Evolutionary conservation across 2,329 filamentous ascomycete species (phyloP), one percentile per base, ranked within the genome.

Genomic region (Aureobasidium sp.): DNA sequence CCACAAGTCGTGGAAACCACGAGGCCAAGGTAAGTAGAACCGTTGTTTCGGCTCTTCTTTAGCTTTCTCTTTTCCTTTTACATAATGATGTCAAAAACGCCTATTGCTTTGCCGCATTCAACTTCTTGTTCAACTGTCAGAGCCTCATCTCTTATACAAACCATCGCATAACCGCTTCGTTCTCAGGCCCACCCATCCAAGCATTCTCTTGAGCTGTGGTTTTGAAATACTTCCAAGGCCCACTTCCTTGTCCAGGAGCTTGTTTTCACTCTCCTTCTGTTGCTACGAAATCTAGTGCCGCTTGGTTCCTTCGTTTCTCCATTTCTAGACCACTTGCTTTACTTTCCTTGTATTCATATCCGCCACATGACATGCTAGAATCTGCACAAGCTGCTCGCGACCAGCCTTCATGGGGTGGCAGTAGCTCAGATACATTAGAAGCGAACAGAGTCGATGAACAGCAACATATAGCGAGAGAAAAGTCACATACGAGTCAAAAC

Each of bases 71-170:
- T 59, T 42, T 53, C 16, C n/a, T 37, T 61, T 61, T 61, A 61
- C 58, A 49, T 61, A 61, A 61, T 61, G 58, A 61, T 61, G 58
- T 61, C 58, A 61, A 61, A 47, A 53, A 51, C 58, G 49, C 39
- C 58, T 61, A 36, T 53, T 42, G 27, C 37, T 16, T 59, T 42
- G 57, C 57, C 57, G 57, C 57, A 42, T 42, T 37, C 57, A 59
- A 44, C 45, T 59, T 59, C 57, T 59, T 14, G 25, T 49, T 59
- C n/a, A 42, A 34, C 21, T 30, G 2, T 21, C 3, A 39, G 32
- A 42, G 25, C n/a, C 53, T 58, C 54, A 48, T 48, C 53, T 57
- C 42, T 58, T 58, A 58, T 58, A 58, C 54, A 58, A 58, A 37
- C n/a, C 54, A 45, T 48, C 54, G 42, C 25, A 48, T 48, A 48